These are phyloP conservation scores for Serendipita indica DNA, from an alignment of 768 basidiomycete genomes.

Conservation along the genomic window DNA sequence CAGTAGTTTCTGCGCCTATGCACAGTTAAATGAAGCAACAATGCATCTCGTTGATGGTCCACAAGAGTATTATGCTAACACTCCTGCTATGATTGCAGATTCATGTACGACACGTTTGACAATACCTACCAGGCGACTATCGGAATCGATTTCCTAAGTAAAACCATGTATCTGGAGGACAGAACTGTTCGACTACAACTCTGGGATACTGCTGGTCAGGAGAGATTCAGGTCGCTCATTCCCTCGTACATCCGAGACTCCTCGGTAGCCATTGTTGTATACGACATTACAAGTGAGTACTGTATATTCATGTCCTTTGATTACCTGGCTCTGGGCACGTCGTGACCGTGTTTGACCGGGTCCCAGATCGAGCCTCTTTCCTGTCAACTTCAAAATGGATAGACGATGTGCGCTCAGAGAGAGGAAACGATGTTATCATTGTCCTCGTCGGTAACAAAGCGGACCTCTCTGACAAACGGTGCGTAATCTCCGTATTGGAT, in stretches of 20 bases:
- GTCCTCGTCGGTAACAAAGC: slow-evolving; percentile 99
- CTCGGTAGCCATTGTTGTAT: slow-evolving; percentile 96
- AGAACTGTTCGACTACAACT: slow-evolving; percentile 92
- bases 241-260: slow-evolving; percentile 99
- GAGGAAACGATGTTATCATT: slow-evolving; percentile 96
- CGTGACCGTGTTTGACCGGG: slow-evolving; percentile 5
- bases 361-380: slow-evolving; percentile 87
- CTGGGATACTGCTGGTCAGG: slow-evolving; percentile 98
- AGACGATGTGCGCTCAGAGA: slow-evolving; percentile 94
- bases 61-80: background rate
- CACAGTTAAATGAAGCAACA: background rate
- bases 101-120: slow-evolving; percentile 99
- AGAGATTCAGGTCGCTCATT: slow-evolving; percentile 93
- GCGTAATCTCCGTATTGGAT: too few species aligned
- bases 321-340: slow-evolving; percentile 10
- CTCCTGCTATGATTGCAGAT: slow-evolving; percentile 30
- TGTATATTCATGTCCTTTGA: slow-evolving; percentile 1
- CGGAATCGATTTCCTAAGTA: slow-evolving; percentile 98
- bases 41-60: background rate
- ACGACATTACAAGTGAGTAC: slow-evolving; percentile 92
- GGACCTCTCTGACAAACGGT: slow-evolving; percentile 97
- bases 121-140: slow-evolving; percentile 98
- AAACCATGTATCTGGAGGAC: slow-evolving; percentile 99
- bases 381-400: slow-evolving; percentile 98
- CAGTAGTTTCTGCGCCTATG: slow-evolving; percentile 18